Evolutionary conservation across 306 rosid species (phyloP).

Genomic region (Hylodesmum podocarpum): DNA sequence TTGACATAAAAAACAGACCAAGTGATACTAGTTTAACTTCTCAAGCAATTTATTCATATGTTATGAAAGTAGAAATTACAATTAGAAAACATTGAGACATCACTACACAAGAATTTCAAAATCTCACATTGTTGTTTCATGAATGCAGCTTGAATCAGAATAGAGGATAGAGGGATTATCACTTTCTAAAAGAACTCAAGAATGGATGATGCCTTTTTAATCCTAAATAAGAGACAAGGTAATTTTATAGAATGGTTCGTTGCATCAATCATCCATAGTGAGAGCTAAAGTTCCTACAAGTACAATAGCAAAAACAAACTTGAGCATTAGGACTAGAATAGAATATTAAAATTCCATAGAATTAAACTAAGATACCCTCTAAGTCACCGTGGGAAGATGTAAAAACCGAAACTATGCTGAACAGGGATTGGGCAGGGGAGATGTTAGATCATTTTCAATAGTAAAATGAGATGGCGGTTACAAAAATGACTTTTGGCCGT

Average conservation of each 20-base stretch:
- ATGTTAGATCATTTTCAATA: no score
- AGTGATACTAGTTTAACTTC: not conserved
- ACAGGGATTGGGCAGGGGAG: no score
- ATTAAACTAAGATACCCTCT: no score
- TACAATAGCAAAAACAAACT: no score
- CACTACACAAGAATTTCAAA: constrained; percentile 8
- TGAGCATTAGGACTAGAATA: no score
- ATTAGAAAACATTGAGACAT: not conserved
- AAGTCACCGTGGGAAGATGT: no score
- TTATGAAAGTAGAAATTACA: not conserved
- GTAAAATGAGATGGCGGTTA: no score
- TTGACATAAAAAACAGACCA: constrained; percentile 21
- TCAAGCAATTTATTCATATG: not conserved
- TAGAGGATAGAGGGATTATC: not conserved
- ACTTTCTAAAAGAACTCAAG: not conserved
- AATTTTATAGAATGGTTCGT: constrained; percentile 3
- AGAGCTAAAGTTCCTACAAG: no score
- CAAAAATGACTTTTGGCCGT: no score
- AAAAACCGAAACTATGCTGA: no score
- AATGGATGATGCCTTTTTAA: not conserved
- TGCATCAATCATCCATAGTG: constrained; percentile 10
- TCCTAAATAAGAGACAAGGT: not conserved
- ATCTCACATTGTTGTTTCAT: not conserved
- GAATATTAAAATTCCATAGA: no score
- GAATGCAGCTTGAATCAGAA: not conserved